These are phyloP conservation scores for Sesbania bispinosa DNA, from an alignment of 306 rosid genomes.

Conservation along the genomic window DNA sequence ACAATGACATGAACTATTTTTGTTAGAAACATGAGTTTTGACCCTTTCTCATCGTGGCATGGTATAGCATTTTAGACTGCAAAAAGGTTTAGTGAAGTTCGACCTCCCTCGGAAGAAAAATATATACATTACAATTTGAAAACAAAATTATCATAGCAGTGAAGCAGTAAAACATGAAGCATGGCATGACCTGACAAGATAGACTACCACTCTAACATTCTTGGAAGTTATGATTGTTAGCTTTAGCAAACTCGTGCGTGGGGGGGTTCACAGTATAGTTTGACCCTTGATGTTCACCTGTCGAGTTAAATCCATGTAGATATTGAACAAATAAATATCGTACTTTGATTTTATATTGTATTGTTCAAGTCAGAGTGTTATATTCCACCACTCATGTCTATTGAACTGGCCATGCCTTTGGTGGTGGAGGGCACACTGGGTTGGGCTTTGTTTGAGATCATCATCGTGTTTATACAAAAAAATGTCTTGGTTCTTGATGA, in stretches of 20 bases:
- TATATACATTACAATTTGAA: too few relatives aligned
- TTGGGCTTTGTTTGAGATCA: background rate
- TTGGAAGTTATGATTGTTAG: background rate
- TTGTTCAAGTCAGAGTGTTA: background rate
- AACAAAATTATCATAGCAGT: too few relatives aligned
- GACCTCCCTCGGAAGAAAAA: too few relatives aligned
- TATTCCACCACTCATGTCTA: background rate
- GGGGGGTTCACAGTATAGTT: background rate
- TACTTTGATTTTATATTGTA: background rate
- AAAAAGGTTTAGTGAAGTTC: too few relatives aligned
- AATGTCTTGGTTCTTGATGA: too few relatives aligned
- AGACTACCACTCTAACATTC: background rate
- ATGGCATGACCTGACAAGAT: background rate
- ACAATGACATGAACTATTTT: too few relatives aligned
- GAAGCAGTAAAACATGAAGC: background rate
- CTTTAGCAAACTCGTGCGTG: background rate
- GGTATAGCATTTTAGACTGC: too few relatives aligned
- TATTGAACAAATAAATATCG: background rate
- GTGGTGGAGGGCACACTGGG: too few relatives aligned
- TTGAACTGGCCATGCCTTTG: too few relatives aligned
- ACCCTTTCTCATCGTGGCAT: too few relatives aligned
- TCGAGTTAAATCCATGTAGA: background rate
- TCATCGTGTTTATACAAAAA: background rate
- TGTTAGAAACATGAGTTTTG: too few relatives aligned
- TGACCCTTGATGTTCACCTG: background rate